Evolutionary conservation across 805 yeast species (phyloP), one percentile per base, ranked within the genome.

Genomic region (Millerozyma miso): DNA sequence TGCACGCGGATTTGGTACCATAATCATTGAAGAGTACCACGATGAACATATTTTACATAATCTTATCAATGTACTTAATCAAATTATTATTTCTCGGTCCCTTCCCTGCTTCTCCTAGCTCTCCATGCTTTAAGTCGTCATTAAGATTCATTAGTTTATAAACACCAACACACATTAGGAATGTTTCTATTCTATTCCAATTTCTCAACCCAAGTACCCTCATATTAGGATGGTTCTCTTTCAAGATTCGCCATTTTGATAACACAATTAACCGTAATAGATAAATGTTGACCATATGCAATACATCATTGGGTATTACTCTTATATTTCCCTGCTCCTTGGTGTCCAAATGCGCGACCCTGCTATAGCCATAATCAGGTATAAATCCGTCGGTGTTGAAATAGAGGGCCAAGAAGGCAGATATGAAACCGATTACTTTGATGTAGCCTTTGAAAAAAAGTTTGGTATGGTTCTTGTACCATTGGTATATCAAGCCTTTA

Each of bases 181-280:
- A 42, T 1, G 66, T 50, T 49, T 69, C 74, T 20, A 65, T 35
- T 17, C 55, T 49, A 33, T 53, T 55, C 72, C 73, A 69, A 10
- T 58, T 52, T 14, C 49, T 53, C 15, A 58, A 42, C 20, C 52
- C 55, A 23, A 67, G 43, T 15, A 45, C 12, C 29, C 49, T 56
- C 48, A 69, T 63, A 45, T 52, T 48, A 0, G 70, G 71, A 45
- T 65, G 70, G 52, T 64, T 62, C 17, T 65, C 71, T 50, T 68
- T 69, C 29, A 56, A 43, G 29, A 65, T 66, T 33, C 75, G 56
- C 75, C 75, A 69, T 47, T 68, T 69, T 8, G 69, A 65, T 23
- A 69, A 46, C n/a, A 68, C 46, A 1, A 68, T 56, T 39, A 68
- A 49, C 40, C 66, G 54, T 35, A 63, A 47, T 26, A 69, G 51